Evolutionary conservation across 495 filamentous ascomycete genomes (phyloP).

Genomic region (Neurospora sp.): DNA sequence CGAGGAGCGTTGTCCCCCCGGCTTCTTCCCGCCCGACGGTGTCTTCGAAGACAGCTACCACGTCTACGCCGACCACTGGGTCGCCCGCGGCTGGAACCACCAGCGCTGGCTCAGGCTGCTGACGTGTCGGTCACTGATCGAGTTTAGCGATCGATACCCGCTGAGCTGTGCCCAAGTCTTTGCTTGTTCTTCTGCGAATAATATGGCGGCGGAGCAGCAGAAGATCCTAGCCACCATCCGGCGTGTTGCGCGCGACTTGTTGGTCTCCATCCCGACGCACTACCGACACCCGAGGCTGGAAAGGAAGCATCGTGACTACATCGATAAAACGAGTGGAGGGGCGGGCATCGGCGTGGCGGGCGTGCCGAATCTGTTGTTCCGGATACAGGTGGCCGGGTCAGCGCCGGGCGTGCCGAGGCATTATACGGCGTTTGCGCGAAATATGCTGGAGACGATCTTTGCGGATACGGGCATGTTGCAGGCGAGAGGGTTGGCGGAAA

Average conservation of each 20-base stretch:
- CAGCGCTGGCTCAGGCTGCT: slow-evolving; percentile 53
- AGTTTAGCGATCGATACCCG: slow-evolving; percentile 21
- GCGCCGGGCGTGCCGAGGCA: slow-evolving; percentile 30
- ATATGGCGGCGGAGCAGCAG: slow-evolving; percentile 26
- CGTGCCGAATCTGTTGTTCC: slow-evolving; percentile 32
- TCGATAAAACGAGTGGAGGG: slow-evolving; percentile 29
- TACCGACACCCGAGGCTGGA: slow-evolving; percentile 34
- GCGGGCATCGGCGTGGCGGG: slow-evolving; percentile 33
- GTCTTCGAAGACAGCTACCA: slow-evolving; percentile 52
- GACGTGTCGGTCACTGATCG: slow-evolving; percentile 42
- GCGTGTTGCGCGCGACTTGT: slow-evolving; percentile 29
- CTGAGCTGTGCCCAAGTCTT: slow-evolving; percentile 4
- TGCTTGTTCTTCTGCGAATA: slow-evolving; percentile 10
- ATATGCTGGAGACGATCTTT: slow-evolving; percentile 30
- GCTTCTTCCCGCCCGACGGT: slow-evolving; percentile 25
- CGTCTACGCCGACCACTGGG: slow-evolving; percentile 47
- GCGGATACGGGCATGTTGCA: slow-evolving; percentile 38
- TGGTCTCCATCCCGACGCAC: slow-evolving; percentile 34
- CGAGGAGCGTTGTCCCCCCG: slow-evolving; percentile 11
- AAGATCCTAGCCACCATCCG: slow-evolving; percentile 19
- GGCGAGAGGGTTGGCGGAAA: slow-evolving; percentile 24
- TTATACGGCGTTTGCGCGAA: slow-evolving; percentile 28
- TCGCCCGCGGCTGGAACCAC: slow-evolving; percentile 50
- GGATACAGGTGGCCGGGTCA: slow-evolving; percentile 31
- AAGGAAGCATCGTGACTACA: slow-evolving; percentile 12